Base-by-base conservation (phyloP, 208 protist species). In the Phytomonas francai region DNA sequence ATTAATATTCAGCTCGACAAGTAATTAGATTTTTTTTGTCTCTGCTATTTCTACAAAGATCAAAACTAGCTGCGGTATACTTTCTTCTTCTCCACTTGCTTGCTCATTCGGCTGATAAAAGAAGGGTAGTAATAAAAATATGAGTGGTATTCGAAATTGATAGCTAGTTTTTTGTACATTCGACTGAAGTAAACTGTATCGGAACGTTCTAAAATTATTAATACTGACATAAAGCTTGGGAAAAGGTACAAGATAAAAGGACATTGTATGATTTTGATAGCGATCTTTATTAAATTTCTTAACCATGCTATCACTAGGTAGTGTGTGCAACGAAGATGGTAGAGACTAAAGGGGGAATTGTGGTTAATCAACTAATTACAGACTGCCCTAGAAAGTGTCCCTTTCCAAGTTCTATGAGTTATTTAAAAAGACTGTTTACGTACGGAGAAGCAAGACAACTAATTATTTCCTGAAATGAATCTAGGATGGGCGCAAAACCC, bases 1-100 rank as follows among this genome's bases (percentile, higher is more conserved):
- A 54, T 54, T 7, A 54, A 54, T 69, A 33, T 63, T 69, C 2
- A 31, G n/a, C 3, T 28, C 11, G 29, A 30, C 51, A 69, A 63
- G 19, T 45, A 22, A 56, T 11, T 63, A 25, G 32, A 33, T 59
- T 60, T 69, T 33, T 65, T 69, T 69, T 69, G 12, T 68, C 22
- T 0, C 33, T 69, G 22, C 22, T 63, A 19, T 6, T 45, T 28
- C 36, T 63, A 63, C 3, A 63, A 63, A 63, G 6, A 63, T 59
- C 34, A 60, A 67, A 54, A 67, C 39, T 67, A 67, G 49, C 19
- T 6, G 31, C 49, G 19, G 19, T 67, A 27, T 63, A 27, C 22
- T 67, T 57, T 57, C 39, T 8, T 39, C 22, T n/a, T 63, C 63
- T 28, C 19, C 33, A 51, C 16, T 58, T 59, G 6, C 42, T 28